Percentiles rank a stretch among this genome's conserved stretches.
These are phyloP conservation scores for Clavispora fructus DNA, from an alignment of 805 yeast species.

Conservation along the genomic window DNA sequence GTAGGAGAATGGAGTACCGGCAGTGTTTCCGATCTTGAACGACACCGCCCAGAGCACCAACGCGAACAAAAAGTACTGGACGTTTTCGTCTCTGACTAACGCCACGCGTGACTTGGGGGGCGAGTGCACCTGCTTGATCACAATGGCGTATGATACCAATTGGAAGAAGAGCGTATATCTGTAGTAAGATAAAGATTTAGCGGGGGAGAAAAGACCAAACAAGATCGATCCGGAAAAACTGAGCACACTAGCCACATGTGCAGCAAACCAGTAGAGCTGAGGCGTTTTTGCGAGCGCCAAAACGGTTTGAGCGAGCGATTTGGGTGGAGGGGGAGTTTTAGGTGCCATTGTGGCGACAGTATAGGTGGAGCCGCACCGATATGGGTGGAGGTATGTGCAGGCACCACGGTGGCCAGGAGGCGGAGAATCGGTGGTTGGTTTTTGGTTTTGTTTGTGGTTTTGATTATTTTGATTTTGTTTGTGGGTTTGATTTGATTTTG, in stretches of 20 bases:
- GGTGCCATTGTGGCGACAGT: slow-evolving; percentile 2
- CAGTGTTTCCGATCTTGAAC: slow-evolving; percentile 28
- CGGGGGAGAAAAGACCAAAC: slow-evolving; percentile 37
- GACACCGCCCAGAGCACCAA: slow-evolving; percentile 23
- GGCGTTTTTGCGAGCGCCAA: slow-evolving; percentile 6
- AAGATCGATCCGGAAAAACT: slow-evolving; percentile 37
- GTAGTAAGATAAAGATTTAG: slow-evolving; percentile 23
- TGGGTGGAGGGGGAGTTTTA: neutral
- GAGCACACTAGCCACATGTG: slow-evolving; percentile 48
- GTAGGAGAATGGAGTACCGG: slow-evolving; percentile 36
- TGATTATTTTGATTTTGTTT: too few relatives aligned
- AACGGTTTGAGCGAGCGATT: neutral
- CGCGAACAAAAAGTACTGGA: slow-evolving; percentile 34
- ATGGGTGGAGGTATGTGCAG: neutral
- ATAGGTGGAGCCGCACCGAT: neutral
- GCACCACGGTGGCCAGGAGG: neutral
- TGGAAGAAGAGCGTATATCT: slow-evolving; percentile 42
- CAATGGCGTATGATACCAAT: slow-evolving; percentile 57
- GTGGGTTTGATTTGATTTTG: too few relatives aligned
- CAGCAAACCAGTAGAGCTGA: slow-evolving; percentile 68
- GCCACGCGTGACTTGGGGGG: slow-evolving; percentile 13
- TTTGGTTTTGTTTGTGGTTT: too few relatives aligned
- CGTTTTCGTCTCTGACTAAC: slow-evolving; percentile 36
- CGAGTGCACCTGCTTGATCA: slow-evolving; percentile 54
- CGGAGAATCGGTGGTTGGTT: too few relatives aligned